Evolutionary conservation across 78 protist species (phyloP).

Genomic region (Tieghemostelium lacteum): DNA sequence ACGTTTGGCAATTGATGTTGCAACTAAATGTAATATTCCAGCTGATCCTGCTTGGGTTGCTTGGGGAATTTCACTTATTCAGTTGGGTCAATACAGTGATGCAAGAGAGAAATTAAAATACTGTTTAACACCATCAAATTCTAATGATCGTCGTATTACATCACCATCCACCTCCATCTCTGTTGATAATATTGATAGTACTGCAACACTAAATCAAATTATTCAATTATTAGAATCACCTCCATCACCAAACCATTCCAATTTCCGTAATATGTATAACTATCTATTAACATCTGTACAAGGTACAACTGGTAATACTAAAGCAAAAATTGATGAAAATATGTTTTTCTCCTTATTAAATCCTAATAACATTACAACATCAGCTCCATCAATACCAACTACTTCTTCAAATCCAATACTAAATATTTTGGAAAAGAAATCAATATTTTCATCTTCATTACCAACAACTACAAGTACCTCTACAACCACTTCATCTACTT

Average conservation of each 20-base stretch:
- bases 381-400: not conserved
- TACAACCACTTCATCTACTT: not conserved
- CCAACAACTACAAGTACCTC: not conserved
- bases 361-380: conserved; percentile 5
- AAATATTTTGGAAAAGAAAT: not conserved
- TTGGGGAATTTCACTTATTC: conserved; percentile 81
- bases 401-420: not conserved
- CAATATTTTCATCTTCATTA: not conserved
- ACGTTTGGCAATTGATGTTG: conserved; percentile 82
- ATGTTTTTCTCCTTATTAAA: conserved; percentile 17
- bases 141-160: conserved; percentile 62
- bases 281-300: not conserved
- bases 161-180: conserved; percentile 54
- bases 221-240: conserved; percentile 79
- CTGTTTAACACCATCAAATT: conserved; percentile 56
- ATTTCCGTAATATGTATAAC: conserved; percentile 42
- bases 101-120: conserved; percentile 82
- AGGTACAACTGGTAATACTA: not conserved
- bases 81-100: conserved; percentile 60
- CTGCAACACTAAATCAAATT: conserved; percentile 58
- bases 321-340: conserved; percentile 44
- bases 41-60: conserved; percentile 83
- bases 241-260: conserved; percentile 57
- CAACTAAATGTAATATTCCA: conserved; percentile 75
- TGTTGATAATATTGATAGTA: conserved; percentile 39